Evolutionary conservation across 805 yeast species (phyloP).

Genomic region (Candida manassasensis): DNA sequence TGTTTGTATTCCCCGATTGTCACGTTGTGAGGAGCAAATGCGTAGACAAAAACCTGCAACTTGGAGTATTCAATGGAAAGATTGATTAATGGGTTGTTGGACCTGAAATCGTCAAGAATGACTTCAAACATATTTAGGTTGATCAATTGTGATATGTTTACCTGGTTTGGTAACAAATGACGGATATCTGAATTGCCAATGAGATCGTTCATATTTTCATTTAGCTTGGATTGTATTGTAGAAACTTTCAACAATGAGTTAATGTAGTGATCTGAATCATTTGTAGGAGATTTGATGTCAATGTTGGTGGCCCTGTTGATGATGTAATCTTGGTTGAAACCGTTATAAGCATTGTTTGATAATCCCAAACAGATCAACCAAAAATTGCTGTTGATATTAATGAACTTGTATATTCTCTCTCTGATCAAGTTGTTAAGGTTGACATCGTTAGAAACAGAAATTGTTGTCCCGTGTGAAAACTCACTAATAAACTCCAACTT

Average conservation of each 20-base stretch:
- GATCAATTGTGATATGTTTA: slow-evolving; percentile 27
- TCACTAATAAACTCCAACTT: slow-evolving; percentile 37
- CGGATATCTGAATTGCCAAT: slow-evolving; percentile 14
- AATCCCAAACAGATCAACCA: slow-evolving; percentile 40
- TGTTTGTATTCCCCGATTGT: slow-evolving; percentile 23
- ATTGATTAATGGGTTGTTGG: slow-evolving; percentile 21
- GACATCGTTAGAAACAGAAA: slow-evolving; percentile 21
- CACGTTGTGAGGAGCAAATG: slow-evolving; percentile 25
- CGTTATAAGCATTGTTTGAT: slow-evolving; percentile 26
- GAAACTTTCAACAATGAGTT: slow-evolving; percentile 28
- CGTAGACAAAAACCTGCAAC: slow-evolving; percentile 34
- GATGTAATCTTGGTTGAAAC: slow-evolving; percentile 33
- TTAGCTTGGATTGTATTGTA: slow-evolving; percentile 34
- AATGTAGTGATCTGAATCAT: slow-evolving; percentile 17
- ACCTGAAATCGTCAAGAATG: slow-evolving; percentile 28
- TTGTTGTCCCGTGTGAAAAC: slow-evolving; percentile 32
- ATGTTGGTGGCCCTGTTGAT: slow-evolving; percentile 26
- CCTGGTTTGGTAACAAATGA: slow-evolving; percentile 9
- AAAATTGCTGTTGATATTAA: slow-evolving; percentile 39
- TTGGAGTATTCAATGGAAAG: slow-evolving; percentile 33
- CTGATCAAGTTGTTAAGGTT: slow-evolving; percentile 31
- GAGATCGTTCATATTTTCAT: slow-evolving; percentile 33
- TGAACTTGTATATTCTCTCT: slow-evolving; percentile 39
- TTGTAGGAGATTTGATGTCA: slow-evolving; percentile 11
- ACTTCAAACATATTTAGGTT: slow-evolving; percentile 41